phyloP scores from a whole-genome alignment of 208 protist species.

The Acanthamoeba pearcei region DNA sequence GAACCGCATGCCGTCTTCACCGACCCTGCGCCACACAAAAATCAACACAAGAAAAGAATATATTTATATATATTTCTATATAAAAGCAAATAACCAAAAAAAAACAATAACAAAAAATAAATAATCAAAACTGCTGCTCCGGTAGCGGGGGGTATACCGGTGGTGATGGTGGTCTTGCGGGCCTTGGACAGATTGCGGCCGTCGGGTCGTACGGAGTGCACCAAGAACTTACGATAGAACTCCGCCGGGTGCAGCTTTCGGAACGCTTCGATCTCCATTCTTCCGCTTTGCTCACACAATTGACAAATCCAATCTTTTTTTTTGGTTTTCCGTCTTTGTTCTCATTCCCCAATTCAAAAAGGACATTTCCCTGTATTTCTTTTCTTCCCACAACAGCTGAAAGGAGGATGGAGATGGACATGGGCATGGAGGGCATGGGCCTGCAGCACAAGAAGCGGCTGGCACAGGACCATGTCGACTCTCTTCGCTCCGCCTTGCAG shows the following conservation, averaged over 20 bases:
- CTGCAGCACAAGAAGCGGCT: neutral
- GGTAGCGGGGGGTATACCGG: neutral
- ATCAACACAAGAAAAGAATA: too few relatives aligned
- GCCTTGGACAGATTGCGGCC: conserved; percentile 75
- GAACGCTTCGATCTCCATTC: conserved; percentile 81
- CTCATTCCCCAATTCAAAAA: too few relatives aligned
- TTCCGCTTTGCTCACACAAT: neutral
- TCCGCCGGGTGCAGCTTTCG: conserved; percentile 83
- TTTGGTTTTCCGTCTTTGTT: neutral
- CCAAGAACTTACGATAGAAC: conserved; percentile 82
- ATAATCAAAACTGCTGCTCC: too few relatives aligned
- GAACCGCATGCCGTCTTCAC: conserved; percentile 76
- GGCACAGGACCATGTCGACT: neutral
- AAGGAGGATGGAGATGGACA: neutral
- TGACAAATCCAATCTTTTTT: neutral
- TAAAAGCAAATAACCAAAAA: neutral
- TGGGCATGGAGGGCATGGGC: neutral
- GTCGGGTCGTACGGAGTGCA: conserved; percentile 80
- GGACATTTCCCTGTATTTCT: neutral
- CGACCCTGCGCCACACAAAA: conserved; percentile 9
- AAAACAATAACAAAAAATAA: neutral
- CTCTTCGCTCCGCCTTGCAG: neutral
- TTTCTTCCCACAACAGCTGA: neutral
- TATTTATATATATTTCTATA: too few relatives aligned
- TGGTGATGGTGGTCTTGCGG: conserved; percentile 75